A percentile compares a stretch with the other conserved stretches of the same genome.
phyloP scores from a whole-genome alignment of 108 stramenopile species.

The Stephanodiscus triporus region DNA sequence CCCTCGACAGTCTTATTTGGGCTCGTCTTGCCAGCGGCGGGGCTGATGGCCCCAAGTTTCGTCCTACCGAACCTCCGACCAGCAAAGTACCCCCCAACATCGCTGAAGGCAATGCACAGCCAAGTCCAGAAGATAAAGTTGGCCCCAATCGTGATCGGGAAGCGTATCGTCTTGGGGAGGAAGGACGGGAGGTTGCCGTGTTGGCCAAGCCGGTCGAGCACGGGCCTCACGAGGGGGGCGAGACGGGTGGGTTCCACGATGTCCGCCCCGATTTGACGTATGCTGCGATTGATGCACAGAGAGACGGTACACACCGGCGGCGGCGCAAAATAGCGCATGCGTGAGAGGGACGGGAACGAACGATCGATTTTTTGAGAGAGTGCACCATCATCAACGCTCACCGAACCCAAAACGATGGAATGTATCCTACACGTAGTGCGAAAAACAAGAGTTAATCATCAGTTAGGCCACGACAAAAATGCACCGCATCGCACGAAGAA shows the following conservation, averaged over 20 bases:
- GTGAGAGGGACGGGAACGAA: neutral
- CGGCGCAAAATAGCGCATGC: slow-evolving; percentile 7
- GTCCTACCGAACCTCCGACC: slow-evolving; percentile 86
- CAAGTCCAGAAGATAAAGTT: slow-evolving; percentile 96
- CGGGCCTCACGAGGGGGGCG: slow-evolving; percentile 56
- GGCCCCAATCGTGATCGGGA: slow-evolving; percentile 87
- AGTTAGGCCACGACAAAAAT: too few species aligned
- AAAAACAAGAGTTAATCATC: too few species aligned
- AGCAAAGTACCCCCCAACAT: slow-evolving; percentile 94
- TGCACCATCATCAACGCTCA: neutral
- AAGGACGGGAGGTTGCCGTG: slow-evolving; percentile 60
- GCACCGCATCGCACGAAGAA: neutral
- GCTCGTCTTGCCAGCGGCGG: slow-evolving; percentile 90
- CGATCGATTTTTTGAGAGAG: neutral
- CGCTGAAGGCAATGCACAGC: slow-evolving; percentile 91
- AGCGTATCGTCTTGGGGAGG: slow-evolving; percentile 63
- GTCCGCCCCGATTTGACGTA: slow-evolving; percentile 61
- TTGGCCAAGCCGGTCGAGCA: slow-evolving; percentile 57
- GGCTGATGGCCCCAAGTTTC: slow-evolving; percentile 74
- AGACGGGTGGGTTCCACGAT: slow-evolving; percentile 69
- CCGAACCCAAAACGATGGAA: slow-evolving; percentile 71
- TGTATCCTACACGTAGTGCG: slow-evolving; percentile 37
- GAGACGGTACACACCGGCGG: neutral
- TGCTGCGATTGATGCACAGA: slow-evolving; percentile 14
- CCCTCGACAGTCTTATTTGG: slow-evolving; percentile 98